Evolutionary conservation across 2,329 filamentous ascomycete species (phyloP).

Genomic region (Alternaria triticina): DNA sequence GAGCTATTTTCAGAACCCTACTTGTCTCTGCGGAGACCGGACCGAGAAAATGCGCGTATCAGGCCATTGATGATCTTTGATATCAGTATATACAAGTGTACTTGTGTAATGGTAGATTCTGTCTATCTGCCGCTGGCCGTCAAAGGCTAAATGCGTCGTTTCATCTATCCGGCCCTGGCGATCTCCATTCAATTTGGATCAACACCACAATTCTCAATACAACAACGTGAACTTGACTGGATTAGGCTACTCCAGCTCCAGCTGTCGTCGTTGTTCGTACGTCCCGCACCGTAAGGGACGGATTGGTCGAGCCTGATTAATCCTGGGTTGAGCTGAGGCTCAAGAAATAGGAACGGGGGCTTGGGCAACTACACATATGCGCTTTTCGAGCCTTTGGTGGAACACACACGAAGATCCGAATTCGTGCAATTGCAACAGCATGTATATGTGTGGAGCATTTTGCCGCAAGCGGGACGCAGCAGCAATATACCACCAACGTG

Average conservation of each 20-base stretch:
- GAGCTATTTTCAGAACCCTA: not conserved
- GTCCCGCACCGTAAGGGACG: rapidly evolving
- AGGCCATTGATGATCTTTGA: not conserved
- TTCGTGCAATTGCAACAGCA: not conserved
- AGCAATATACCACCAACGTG: not conserved
- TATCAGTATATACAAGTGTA: slow-evolving; percentile 3
- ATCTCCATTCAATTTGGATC: slow-evolving; percentile 17
- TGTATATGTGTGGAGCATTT: not conserved
- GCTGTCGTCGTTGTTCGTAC: not conserved
- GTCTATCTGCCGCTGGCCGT: slow-evolving; percentile 23
- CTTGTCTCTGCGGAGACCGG: not conserved
- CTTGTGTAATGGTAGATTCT: not conserved
- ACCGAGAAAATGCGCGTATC: not conserved
- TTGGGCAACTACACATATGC: not conserved
- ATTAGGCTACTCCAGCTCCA: not conserved
- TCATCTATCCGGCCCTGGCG: slow-evolving; percentile 22
- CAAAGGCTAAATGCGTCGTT: slow-evolving; percentile 32
- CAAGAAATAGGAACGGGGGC: not conserved
- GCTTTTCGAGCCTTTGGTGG: not conserved
- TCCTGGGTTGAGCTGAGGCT: not conserved
- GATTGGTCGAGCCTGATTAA: not conserved
- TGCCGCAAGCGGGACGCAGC: not conserved
- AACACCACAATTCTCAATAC: not conserved
- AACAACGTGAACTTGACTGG: not conserved
- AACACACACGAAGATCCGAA: not conserved